Percentiles rank a stretch among this genome's conserved stretches.
Evolutionary conservation across 106 monocot genomes (phyloP).

Genomic region (Alisma plantagoaquatica): DNA sequence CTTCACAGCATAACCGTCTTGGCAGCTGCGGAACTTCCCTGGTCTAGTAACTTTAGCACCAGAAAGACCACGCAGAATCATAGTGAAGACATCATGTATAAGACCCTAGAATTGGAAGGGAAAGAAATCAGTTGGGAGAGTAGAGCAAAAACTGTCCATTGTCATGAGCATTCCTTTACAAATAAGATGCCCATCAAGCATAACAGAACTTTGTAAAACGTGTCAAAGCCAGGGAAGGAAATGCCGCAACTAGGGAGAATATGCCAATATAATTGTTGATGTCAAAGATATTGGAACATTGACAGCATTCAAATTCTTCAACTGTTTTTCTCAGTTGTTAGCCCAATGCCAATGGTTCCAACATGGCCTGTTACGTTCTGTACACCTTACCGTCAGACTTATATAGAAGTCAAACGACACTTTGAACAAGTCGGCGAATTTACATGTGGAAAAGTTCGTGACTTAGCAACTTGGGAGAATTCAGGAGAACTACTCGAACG

Average conservation of each 20-base stretch:
- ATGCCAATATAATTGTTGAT: background rate
- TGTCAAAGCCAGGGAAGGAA: background rate
- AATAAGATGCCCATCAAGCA: background rate
- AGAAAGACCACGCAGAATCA: slow-evolving; percentile 73
- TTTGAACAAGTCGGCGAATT: no score
- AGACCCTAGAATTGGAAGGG: slow-evolving; percentile 72
- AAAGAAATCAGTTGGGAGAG: background rate
- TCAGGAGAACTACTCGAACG: no score
- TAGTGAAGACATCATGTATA: slow-evolving; percentile 89
- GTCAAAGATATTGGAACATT: no score
- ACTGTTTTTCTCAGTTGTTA: no score
- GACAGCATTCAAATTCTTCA: no score
- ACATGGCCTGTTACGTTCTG: no score
- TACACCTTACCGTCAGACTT: no score
- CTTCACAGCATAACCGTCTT: slow-evolving; percentile 98
- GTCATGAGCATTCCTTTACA: background rate
- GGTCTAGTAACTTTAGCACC: slow-evolving; percentile 95
- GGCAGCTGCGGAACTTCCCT: slow-evolving; percentile 85
- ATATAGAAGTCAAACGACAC: no score
- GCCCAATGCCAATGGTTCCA: no score
- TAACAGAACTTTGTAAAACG: background rate
- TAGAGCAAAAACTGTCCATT: slow-evolving; percentile 1
- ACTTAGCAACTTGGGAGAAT: no score
- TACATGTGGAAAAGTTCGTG: no score
- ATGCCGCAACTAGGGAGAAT: background rate